Percentiles rank a stretch among this genome's conserved stretches.
These are phyloP conservation scores for Catharanthus roseus DNA, from an alignment of 257 asterid genomes.

Conservation along the genomic window DNA sequence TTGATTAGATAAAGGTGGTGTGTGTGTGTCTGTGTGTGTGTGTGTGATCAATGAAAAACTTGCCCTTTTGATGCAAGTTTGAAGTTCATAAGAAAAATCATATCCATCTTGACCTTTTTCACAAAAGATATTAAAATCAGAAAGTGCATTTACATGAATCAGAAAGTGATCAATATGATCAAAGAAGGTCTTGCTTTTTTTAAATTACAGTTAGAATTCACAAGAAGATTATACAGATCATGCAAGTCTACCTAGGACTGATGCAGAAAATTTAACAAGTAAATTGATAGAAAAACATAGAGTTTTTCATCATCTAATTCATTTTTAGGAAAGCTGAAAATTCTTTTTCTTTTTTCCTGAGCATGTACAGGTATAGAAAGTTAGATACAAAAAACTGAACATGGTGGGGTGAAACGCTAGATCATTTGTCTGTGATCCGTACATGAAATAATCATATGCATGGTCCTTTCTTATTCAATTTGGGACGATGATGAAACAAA, in stretches of 20 bases:
- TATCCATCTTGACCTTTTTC: neutral
- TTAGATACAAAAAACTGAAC: neutral
- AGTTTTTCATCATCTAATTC: too few relatives aligned
- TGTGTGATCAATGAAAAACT: neutral
- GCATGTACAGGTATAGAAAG: slow-evolving; percentile 18
- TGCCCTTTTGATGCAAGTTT: neutral
- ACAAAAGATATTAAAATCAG: neutral
- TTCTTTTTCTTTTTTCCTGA: too few relatives aligned
- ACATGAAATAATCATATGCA: too few relatives aligned
- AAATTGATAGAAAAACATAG: too few relatives aligned
- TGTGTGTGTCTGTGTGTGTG: too few relatives aligned
- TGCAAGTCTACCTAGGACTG: slow-evolving; percentile 14
- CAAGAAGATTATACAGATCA: slow-evolving; percentile 13
- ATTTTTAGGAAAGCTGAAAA: neutral
- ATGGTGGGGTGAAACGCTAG: too few relatives aligned
- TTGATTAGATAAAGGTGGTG: too few relatives aligned
- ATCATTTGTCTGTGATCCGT: too few relatives aligned
- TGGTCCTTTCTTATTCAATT: too few relatives aligned
- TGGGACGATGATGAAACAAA: too few relatives aligned
- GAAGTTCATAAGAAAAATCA: neutral
- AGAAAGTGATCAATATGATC: neutral
- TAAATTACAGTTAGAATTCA: slow-evolving; percentile 19
- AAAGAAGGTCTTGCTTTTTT: neutral
- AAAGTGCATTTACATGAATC: neutral
- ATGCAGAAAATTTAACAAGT: too few relatives aligned